phyloP scores from a whole-genome alignment of 768 basidiomycete genomes.

The Vararia minispora region DNA sequence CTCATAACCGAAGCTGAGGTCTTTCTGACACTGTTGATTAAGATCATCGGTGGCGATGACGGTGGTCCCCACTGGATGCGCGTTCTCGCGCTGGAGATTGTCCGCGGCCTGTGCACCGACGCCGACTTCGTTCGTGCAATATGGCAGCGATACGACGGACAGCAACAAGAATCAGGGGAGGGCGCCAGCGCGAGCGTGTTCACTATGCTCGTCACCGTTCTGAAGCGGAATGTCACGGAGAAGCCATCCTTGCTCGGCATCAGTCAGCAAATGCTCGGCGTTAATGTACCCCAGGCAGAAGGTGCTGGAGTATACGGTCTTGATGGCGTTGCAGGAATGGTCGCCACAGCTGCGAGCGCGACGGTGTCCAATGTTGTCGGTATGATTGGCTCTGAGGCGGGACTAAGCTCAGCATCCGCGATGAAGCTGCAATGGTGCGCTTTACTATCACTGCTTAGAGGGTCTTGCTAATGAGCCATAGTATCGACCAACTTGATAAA shows the following conservation, averaged over 20 bases:
- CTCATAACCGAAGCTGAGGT: conserved; percentile 78
- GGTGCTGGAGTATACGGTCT: conserved; percentile 38
- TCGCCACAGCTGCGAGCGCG: conserved; percentile 72
- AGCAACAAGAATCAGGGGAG: no score
- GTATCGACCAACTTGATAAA: conserved; percentile 98
- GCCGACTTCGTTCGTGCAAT: conserved; percentile 58
- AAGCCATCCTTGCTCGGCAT: conserved; percentile 80
- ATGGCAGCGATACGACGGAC: conserved; percentile 72
- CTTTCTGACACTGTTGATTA: conserved; percentile 68
- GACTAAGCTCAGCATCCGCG: conserved; percentile 59
- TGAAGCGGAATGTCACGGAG: conserved; percentile 83
- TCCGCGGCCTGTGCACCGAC: conserved; percentile 43
- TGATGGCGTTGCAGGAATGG: conserved; percentile 71
- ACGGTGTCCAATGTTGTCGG: conserved; percentile 79
- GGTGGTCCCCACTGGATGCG: conserved; percentile 12
- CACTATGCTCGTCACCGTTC: conserved; percentile 63
- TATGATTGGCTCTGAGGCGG: conserved; percentile 64
- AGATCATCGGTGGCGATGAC: conserved; percentile 45
- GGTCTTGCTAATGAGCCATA: conserved; percentile 18
- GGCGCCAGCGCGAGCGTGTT: conserved; percentile 60
- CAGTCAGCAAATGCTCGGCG: conserved; percentile 67
- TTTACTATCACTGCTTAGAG: conserved; percentile 1
- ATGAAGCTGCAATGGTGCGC: conserved; percentile 90
- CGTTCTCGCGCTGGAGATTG: conserved; percentile 14
- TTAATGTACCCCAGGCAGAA: conserved; percentile 42